Evolutionary conservation across 2,329 filamentous ascomycete genomes (phyloP).

Genomic region (Exophiala dermatitidis): DNA sequence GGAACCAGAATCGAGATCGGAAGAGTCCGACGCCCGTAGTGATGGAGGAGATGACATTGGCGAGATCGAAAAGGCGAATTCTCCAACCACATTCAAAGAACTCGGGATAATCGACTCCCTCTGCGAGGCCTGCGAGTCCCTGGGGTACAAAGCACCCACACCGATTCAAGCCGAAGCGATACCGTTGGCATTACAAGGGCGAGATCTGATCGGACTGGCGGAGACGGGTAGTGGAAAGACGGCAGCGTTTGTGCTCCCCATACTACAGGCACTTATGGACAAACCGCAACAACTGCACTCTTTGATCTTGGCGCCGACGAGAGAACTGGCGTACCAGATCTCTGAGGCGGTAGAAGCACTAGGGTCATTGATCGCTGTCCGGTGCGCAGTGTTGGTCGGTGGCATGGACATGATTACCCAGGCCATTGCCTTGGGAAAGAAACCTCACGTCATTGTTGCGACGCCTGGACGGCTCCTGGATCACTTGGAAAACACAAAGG

Average conservation of each 20-base stretch:
- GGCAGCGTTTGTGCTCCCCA: conserved; percentile 86
- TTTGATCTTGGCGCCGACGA: conserved; percentile 85
- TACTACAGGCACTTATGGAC: conserved; percentile 82
- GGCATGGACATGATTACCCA: conserved; percentile 95
- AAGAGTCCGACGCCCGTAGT: conserved; percentile 12
- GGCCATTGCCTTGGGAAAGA: conserved; percentile 85
- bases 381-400: conserved; percentile 78
- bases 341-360: conserved; percentile 80
- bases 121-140: conserved; percentile 74
- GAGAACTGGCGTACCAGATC: conserved; percentile 89
- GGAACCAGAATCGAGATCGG: not conserved
- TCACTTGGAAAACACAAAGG: conserved; percentile 93
- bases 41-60: conserved; percentile 4
- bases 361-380: conserved; percentile 78
- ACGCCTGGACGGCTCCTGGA: conserved; percentile 85
- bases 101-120: conserved; percentile 74
- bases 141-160: conserved; percentile 80
- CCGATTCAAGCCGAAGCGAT: conserved; percentile 84
- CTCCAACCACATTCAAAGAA: conserved; percentile 46
- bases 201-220: conserved; percentile 86
- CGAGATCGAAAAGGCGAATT: not conserved
- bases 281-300: conserved; percentile 79
- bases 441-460: conserved; percentile 87
- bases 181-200: conserved; percentile 67
- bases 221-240: conserved; percentile 97